A percentile compares a stretch with the other conserved stretches of the same genome.
These are phyloP conservation scores for Bidens hawaiensis DNA, from an alignment of 140 eudicot genomes.

Conservation along the genomic window DNA sequence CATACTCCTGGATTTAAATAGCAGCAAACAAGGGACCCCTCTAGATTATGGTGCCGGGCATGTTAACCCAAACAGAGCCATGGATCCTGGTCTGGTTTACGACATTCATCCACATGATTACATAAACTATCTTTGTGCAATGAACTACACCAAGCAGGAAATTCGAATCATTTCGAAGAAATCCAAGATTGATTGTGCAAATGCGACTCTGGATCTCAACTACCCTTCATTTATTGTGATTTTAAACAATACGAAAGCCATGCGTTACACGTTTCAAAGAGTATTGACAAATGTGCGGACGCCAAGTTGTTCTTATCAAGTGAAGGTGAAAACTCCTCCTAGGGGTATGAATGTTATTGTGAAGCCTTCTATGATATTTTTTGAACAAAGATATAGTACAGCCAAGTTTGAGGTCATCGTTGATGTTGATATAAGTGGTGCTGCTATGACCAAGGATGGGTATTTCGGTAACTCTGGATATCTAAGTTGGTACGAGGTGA, in stretches of 20 bases:
- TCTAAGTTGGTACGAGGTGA: too few species aligned
- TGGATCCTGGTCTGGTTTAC: conserved; percentile 50
- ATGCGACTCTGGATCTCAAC: conserved; percentile 42
- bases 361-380: conserved; percentile 15
- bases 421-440: too few species aligned
- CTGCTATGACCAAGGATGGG: too few species aligned
- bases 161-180: conserved; percentile 31
- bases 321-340: conserved; percentile 22
- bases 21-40: conserved; percentile 28
- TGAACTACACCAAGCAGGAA: conserved; percentile 36
- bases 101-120: conserved; percentile 36
- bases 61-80: conserved; percentile 45
- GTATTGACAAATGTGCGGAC: conserved; percentile 33
- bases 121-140: conserved; percentile 37
- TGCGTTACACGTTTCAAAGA: conserved; percentile 27
- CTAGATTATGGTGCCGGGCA: conserved; percentile 47
- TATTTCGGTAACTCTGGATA: too few species aligned
- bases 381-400: conserved; percentile 21
- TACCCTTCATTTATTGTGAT: conserved; percentile 50
- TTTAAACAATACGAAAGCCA: conserved; percentile 34
- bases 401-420: conserved; percentile 32
- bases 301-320: conserved; percentile 21
- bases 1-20: conserved; percentile 25
- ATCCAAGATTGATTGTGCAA: conserved; percentile 21
- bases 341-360: conserved; percentile 32